Percentiles rank a stretch among this genome's conserved stretches.
phyloP scores from a whole-genome alignment of 164 flowering plant genomes.

The Amborella trichopoda region DNA sequence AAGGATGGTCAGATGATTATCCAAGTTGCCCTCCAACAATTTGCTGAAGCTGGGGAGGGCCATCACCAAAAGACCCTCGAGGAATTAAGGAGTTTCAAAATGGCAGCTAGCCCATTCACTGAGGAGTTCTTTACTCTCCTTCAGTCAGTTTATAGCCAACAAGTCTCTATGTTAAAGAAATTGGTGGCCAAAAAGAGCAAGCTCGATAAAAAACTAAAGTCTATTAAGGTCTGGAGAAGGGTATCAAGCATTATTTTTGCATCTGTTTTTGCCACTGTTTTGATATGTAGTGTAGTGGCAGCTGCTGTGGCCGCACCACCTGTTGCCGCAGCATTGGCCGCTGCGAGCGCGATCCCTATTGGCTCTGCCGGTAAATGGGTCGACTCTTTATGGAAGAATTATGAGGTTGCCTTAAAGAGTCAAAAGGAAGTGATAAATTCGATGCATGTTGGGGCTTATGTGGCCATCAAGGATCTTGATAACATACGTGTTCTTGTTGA shows the following conservation, averaged over 20 bases:
- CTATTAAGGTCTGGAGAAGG: slow-evolving; percentile 49
- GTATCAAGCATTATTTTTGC: slow-evolving; percentile 59
- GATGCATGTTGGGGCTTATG: slow-evolving; percentile 44
- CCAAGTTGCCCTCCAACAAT: slow-evolving; percentile 46
- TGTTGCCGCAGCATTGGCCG: slow-evolving; percentile 61
- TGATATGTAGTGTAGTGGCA: slow-evolving; percentile 81
- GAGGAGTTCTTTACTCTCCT: slow-evolving; percentile 50
- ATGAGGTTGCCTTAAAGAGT: slow-evolving; percentile 42
- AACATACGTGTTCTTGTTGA: slow-evolving; percentile 50
- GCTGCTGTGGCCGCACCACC: slow-evolving; percentile 84
- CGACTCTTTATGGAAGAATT: slow-evolving; percentile 55
- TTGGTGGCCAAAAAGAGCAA: slow-evolving; percentile 39
- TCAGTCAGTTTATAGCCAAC: slow-evolving; percentile 42
- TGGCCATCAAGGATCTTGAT: slow-evolving; percentile 64
- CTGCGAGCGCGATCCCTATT: slow-evolving; percentile 64
- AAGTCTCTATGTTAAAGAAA: slow-evolving; percentile 43
- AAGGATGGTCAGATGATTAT: slow-evolving; percentile 51
- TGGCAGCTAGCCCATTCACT: slow-evolving; percentile 55
- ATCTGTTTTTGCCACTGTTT: slow-evolving; percentile 44
- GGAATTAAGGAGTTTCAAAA: slow-evolving; percentile 48
- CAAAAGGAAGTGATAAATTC: slow-evolving; percentile 45
- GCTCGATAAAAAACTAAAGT: slow-evolving; percentile 56
- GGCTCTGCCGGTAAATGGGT: slow-evolving; percentile 84
- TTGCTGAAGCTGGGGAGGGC: slow-evolving; percentile 39
- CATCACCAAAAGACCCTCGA: slow-evolving; percentile 30